A percentile compares a stretch with the other conserved stretches of the same genome.
phyloP scores from a whole-genome alignment of 2,329 filamentous ascomycete genomes.

The Penicillium sp. region DNA sequence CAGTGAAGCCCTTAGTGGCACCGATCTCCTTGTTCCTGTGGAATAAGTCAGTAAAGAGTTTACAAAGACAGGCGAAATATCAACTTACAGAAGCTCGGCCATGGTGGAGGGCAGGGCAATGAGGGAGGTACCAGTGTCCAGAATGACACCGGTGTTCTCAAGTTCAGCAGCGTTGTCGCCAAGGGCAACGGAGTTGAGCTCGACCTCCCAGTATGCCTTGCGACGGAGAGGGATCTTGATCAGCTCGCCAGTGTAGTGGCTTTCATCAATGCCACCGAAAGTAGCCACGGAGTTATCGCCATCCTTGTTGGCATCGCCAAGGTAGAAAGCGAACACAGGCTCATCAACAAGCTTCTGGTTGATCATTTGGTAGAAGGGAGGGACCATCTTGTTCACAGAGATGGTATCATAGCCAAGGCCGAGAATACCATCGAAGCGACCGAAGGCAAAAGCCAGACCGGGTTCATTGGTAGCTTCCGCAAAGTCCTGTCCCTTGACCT shows the following conservation, averaged over 20 bases:
- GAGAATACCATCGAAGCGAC: constrained; percentile 93
- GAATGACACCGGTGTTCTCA: constrained; percentile 91
- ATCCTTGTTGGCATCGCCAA: constrained; percentile 69
- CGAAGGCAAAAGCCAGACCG: constrained; percentile 95
- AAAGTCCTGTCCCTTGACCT: constrained; percentile 86
- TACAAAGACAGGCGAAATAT: background rate
- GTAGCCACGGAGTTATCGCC: constrained; percentile 77
- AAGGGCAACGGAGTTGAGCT: constrained; percentile 86
- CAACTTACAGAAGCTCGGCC: constrained; percentile 75
- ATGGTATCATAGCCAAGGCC: constrained; percentile 94
- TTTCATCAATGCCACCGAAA: constrained; percentile 84
- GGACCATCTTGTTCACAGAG: constrained; percentile 92
- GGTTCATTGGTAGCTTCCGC: constrained; percentile 95
- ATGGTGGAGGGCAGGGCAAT: constrained; percentile 89
- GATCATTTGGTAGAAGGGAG: constrained; percentile 95
- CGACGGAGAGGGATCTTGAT: constrained; percentile 91
- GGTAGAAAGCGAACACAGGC: constrained; percentile 94
- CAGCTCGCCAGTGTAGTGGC: constrained; percentile 80
- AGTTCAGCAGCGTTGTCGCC: constrained; percentile 83
- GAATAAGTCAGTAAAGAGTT: constrained; percentile 9
- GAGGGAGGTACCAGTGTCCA: constrained; percentile 97
- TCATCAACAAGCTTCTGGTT: constrained; percentile 87
- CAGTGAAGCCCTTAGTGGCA: constrained; percentile 95
- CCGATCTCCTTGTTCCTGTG: constrained; percentile 85
- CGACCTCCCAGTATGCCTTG: constrained; percentile 99